These are phyloP conservation scores for Wallacemonas collosoma DNA, from an alignment of 208 protist genomes.

Conservation along the genomic window DNA sequence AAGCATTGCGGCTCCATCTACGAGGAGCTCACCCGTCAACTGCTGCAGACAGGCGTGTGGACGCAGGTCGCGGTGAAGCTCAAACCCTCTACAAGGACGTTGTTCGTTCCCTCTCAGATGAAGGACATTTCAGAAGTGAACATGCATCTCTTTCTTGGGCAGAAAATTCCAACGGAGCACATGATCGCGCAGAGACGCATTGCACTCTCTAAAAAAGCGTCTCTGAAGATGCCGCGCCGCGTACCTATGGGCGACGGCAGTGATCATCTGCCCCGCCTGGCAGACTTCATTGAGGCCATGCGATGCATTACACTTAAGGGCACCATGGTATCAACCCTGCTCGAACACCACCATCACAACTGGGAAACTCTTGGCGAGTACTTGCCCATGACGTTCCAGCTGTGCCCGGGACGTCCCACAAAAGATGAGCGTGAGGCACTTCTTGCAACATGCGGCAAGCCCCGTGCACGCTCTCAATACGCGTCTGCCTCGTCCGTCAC, in stretches of 20 bases:
- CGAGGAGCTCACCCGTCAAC: slow-evolving; percentile 71
- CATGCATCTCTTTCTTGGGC: slow-evolving; percentile 65
- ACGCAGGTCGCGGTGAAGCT: slow-evolving; percentile 32
- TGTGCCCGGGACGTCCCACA: slow-evolving; percentile 44
- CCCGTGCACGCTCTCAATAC: not conserved
- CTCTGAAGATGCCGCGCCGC: slow-evolving; percentile 14
- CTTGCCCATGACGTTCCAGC: slow-evolving; percentile 62
- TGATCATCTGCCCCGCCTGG: slow-evolving; percentile 51
- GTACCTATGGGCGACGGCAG: slow-evolving; percentile 57
- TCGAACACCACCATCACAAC: slow-evolving; percentile 56
- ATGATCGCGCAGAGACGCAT: slow-evolving; percentile 47
- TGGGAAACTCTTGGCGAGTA: slow-evolving; percentile 61
- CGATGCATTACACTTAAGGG: slow-evolving; percentile 79
- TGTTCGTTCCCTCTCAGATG: slow-evolving; percentile 35
- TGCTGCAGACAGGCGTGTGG: slow-evolving; percentile 58
- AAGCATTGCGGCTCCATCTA: slow-evolving; percentile 71
- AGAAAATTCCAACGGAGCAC: slow-evolving; percentile 66
- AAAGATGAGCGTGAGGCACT: slow-evolving; percentile 58
- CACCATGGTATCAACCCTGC: slow-evolving; percentile 77
- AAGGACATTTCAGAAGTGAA: slow-evolving; percentile 38
- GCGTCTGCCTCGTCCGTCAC: not conserved
- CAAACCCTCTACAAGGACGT: slow-evolving; percentile 27
- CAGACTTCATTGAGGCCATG: slow-evolving; percentile 72
- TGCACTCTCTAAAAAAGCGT: slow-evolving; percentile 2
- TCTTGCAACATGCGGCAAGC: slow-evolving; percentile 29